A percentile compares a stretch with the other conserved stretches of the same genome.
Conservation (phyloP, 176 grass and related monocot genomes). For the Carex kokanica region DNA sequence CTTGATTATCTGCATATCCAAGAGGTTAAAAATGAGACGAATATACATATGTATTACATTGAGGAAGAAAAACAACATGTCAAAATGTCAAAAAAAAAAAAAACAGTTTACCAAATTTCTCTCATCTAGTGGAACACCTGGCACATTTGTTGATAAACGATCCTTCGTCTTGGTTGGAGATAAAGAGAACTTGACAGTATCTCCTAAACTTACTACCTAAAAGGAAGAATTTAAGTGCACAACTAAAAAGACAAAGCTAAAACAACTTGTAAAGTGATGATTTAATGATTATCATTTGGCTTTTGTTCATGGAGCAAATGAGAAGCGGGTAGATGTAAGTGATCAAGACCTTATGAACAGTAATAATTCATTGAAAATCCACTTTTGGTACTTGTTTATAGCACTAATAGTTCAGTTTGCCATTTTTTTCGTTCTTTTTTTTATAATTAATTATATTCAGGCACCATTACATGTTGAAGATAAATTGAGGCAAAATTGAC, state of each 20-base stretch:
- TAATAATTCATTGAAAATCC: neutral
- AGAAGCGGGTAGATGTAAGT: neutral
- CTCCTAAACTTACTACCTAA: constrained; percentile 96
- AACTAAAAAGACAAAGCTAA: neutral
- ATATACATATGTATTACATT: neutral
- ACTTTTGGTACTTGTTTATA: neutral
- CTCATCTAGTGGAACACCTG: constrained; percentile 87
- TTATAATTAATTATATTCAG: neutral
- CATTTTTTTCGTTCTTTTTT: neutral
- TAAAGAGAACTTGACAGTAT: constrained; percentile 95
- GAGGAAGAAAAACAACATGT: neutral
- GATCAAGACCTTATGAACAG: neutral
- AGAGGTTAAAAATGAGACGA: constrained; percentile 27
- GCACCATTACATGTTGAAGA: neutral
- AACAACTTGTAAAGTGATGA: neutral
- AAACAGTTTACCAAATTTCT: constrained; percentile 70
- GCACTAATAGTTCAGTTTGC: neutral
- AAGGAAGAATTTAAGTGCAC: neutral
- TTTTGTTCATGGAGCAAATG: neutral
- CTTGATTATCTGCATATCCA: constrained; percentile 74
- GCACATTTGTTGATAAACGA: constrained; percentile 78
- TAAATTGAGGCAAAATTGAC: neutral
- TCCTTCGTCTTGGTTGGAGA: constrained; percentile 93
- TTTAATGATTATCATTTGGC: neutral
- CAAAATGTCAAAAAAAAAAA: neutral